Evolutionary conservation across 305 asterid genomes (phyloP), one percentile per base, ranked within the genome.

Genomic region (Fraxinus latifolia): DNA sequence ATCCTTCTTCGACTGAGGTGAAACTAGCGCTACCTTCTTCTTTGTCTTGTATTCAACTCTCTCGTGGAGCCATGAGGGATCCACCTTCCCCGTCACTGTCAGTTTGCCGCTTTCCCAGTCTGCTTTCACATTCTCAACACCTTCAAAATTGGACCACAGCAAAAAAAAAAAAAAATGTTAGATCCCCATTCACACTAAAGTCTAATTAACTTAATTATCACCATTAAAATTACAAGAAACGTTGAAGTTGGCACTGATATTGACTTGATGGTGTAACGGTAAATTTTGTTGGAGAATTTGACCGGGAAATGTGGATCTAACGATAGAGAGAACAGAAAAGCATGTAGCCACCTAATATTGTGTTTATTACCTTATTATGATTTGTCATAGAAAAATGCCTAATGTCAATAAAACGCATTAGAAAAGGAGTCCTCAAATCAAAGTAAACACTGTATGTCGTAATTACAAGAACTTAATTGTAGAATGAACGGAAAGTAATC

Each of bases 21-120:
- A 90, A 68, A 92, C n/a, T 80, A 95, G 91, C 62, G 84, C 91
- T 72, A 93, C 98, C 88, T 95, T 92, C 91, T 90, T 93, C 85
- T 93, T 95, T 71, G 93, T 90, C 77, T 91, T 93, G 60, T 71
- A 79, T 74, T 86, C 96, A 19, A 93, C 92, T 79, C 84, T 91
- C 81, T 95, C 97, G 11, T 90, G 90, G 80, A 95, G 92, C 93
- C 90, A 89, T 17, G 87, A 55, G 75, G 98, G 93, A 87, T 92
- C 87, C 86, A 4, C 87, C 87, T 1, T 78, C 80, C 4, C 77
- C 82, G 21, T 67, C 83, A 93, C 94, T 3, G 89, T 95, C 88
- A 95, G 81, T 86, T 93, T 95, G 86, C 90, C 88, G 75, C 82
- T 83, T 3, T 25, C 86, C 58, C 87, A 85, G 74, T 95, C 98